Conservation (phyloP, 305 asterid species). For the Fraxinus angustifolia region DNA sequence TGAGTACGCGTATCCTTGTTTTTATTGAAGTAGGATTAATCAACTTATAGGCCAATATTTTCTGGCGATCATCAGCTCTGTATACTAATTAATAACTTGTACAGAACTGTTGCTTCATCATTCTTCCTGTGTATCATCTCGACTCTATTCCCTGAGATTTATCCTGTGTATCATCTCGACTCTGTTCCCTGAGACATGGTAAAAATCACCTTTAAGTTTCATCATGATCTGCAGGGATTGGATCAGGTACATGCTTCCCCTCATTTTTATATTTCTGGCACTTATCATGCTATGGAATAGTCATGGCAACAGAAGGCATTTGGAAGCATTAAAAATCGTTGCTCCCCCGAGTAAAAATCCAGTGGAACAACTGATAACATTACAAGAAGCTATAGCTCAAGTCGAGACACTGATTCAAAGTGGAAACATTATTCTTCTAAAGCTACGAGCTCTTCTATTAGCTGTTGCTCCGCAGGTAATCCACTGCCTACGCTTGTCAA, state of each 20-base stretch:
- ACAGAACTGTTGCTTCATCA: constrained; percentile 10
- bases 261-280: constrained; percentile 45
- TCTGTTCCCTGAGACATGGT: neutral
- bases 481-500: neutral
- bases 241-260: constrained; percentile 52
- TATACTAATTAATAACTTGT: constrained; percentile 15
- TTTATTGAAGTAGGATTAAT: neutral
- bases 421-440: constrained; percentile 67
- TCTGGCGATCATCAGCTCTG: neutral
- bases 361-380: constrained; percentile 70
- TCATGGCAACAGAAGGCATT: constrained; percentile 39
- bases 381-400: constrained; percentile 76
- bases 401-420: constrained; percentile 64
- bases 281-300: constrained; percentile 64
- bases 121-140: neutral
- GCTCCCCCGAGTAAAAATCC: constrained; percentile 79
- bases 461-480: constrained; percentile 75
- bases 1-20: neutral
- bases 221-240: constrained; percentile 59
- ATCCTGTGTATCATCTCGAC: neutral
- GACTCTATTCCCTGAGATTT: neutral
- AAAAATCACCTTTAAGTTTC: neutral
- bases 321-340: constrained; percentile 57
- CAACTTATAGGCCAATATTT: neutral
- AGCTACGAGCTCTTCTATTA: constrained; percentile 64